Evolutionary conservation across 306 rosid species (phyloP), one percentile per base, ranked within the genome.

Genomic region (Gillenia trifoliata): DNA sequence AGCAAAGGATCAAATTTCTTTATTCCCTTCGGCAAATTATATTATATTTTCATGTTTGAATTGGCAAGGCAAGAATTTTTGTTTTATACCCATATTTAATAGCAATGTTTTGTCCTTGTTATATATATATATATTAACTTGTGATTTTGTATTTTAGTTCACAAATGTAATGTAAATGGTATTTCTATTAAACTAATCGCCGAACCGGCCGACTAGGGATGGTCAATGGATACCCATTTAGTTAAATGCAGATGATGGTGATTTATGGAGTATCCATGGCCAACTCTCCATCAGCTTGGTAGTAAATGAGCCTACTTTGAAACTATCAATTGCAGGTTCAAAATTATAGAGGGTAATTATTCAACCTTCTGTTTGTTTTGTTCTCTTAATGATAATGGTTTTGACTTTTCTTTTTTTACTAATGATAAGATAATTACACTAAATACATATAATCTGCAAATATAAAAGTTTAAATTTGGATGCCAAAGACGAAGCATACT

Each of bases 1-100:
- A 87, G 89, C 74, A 80, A 85, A 80, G 88, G 78, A 83, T 81
- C 82, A 47, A 68, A 70, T 74, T 71, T 73, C 41, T 16, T 41
- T 25, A 10, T 50, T 70, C 11, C 7, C 38, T 49, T n/a, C 28
- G 60, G 60, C 28, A 8, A 19, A 20, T n/a, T 2, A 64, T 20
- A 29, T 20, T 41, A 40, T 40, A 12, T 41, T 66, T 41, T 41
- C 55, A 66, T 5, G 75, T 54, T 54, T 22, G 64, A 54, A 34
- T 70, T 22, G 22, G 20, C 75, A 70, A 55, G 64, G 64, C 49
- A 70, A 54, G 47, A 50, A 70, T 70, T 49, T 49, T 62, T 47
- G 8, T 47, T 47, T 57, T 2, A 8, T 2, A 54, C 23, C 23
- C 0, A 54, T 8, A 25, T 25, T 25, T 26, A 1, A 11, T 25